These are phyloP conservation scores for Penicillium ucsense DNA, from an alignment of 495 filamentous ascomycete genomes.

Conservation along the genomic window DNA sequence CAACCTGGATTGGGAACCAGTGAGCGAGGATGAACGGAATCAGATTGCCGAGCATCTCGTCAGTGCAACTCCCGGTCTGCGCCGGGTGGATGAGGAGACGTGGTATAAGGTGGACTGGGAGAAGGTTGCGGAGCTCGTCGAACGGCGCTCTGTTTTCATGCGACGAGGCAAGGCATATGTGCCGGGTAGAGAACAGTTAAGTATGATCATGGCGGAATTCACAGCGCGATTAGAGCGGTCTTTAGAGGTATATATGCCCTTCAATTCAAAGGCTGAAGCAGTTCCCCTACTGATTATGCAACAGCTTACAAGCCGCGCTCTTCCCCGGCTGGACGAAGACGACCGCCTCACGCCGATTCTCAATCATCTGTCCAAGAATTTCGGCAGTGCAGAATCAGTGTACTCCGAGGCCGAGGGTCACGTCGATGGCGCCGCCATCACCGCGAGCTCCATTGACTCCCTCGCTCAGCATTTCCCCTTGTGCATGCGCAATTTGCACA, in stretches of 20 bases:
- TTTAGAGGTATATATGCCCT: constrained; percentile 53
- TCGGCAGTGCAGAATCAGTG: constrained; percentile 76
- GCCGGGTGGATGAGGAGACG: constrained; percentile 59
- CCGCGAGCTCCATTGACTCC: constrained; percentile 69
- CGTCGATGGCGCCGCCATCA: constrained; percentile 60
- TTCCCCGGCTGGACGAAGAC: constrained; percentile 92
- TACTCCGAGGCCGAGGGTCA: constrained; percentile 53
- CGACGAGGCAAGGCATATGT: constrained; percentile 84
- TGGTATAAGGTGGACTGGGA: constrained; percentile 98
- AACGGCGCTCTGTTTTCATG: constrained; percentile 65
- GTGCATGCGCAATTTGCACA: constrained; percentile 89
- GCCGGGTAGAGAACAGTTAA: constrained; percentile 72
- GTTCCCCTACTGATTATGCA: not conserved
- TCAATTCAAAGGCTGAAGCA: not conserved
- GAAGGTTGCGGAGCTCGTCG: constrained; percentile 81
- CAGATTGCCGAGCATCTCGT: constrained; percentile 43
- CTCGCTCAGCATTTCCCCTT: constrained; percentile 82
- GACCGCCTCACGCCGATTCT: constrained; percentile 91
- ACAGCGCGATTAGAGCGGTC: constrained; percentile 63
- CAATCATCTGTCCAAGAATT: constrained; percentile 83
- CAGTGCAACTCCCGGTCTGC: constrained; percentile 41
- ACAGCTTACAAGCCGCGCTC: constrained; percentile 74
- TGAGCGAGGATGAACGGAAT: constrained; percentile 64
- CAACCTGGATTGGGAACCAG: constrained; percentile 71
- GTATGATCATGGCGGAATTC: constrained; percentile 84